These are phyloP conservation scores for Dactylellina cionopaga DNA, from an alignment of 2,329 filamentous ascomycete genomes.

Conservation along the genomic window DNA sequence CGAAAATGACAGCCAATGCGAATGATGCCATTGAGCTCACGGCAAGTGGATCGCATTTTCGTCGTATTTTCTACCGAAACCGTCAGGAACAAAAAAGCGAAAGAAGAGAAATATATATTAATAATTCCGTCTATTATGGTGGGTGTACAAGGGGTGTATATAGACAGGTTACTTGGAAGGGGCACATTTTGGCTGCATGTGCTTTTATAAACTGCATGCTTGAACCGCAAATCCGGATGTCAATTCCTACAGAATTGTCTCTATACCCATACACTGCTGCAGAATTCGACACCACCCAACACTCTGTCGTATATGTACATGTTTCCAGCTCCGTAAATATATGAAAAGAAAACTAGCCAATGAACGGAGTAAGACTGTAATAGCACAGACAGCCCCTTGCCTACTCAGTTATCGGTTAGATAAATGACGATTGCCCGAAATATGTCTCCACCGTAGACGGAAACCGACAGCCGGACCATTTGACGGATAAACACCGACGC, in stretches of 20 bases:
- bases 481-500: constrained; percentile 39
- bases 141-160: constrained; percentile 8
- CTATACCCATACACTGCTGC: constrained; percentile 8
- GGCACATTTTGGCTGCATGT: constrained; percentile 1
- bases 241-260: constrained; percentile 41
- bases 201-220: constrained; percentile 12
- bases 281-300: constrained; percentile 14
- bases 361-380: not conserved
- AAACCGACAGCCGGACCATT: not conserved
- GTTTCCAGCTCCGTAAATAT: constrained; percentile 1
- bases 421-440: not conserved
- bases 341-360: not conserved
- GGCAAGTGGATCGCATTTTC: not conserved
- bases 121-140: constrained; percentile 35
- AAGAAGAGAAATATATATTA: constrained; percentile 18
- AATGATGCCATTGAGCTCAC: constrained; percentile 9
- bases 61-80: not conserved
- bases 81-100: constrained; percentile 39
- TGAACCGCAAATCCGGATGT: constrained; percentile 45
- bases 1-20: not conserved
- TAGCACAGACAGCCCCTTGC: constrained; percentile 3
- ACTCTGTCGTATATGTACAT: constrained; percentile 12
- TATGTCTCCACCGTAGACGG: not conserved
- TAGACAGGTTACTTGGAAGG: constrained; percentile 23
- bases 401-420: not conserved